A percentile compares a stretch with the other conserved stretches of the same genome.
Conservation (phyloP, 352 stramenopile species). For the Pythium sp. region DNA sequence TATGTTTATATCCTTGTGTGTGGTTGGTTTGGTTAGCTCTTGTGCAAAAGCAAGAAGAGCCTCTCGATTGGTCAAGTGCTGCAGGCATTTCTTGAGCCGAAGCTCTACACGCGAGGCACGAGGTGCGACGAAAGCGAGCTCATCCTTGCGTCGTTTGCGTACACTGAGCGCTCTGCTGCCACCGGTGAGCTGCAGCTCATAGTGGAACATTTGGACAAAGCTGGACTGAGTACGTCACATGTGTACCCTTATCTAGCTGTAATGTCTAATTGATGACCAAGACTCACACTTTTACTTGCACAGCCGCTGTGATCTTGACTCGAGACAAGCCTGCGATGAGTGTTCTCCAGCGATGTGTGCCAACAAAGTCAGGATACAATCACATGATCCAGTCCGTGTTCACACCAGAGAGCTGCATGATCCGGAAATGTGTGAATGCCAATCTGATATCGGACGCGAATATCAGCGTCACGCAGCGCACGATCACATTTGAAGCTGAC, state of each 20-base stretch:
- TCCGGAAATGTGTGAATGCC: slow-evolving; percentile 68
- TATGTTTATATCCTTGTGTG: background rate
- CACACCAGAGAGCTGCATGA: slow-evolving; percentile 48
- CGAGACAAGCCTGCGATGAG: slow-evolving; percentile 55
- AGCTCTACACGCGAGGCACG: slow-evolving; percentile 14
- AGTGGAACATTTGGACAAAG: slow-evolving; percentile 53
- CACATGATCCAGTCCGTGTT: slow-evolving; percentile 63
- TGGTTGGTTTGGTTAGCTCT: slow-evolving; percentile 28
- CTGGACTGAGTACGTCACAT: slow-evolving; percentile 29
- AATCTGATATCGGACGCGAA: slow-evolving; percentile 41
- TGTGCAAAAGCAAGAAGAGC: slow-evolving; percentile 65
- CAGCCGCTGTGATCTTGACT: slow-evolving; percentile 30
- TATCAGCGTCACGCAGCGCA: slow-evolving; percentile 36
- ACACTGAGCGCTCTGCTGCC: slow-evolving; percentile 40
- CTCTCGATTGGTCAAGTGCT: slow-evolving; percentile 42
- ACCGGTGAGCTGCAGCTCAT: slow-evolving; percentile 43
- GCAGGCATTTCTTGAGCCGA: slow-evolving; percentile 42
- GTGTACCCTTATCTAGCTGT: background rate
- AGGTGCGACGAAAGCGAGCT: slow-evolving; percentile 26
- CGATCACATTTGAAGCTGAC: slow-evolving; percentile 57
- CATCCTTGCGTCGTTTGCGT: slow-evolving; percentile 54
- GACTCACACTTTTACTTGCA: background rate
- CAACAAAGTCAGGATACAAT: slow-evolving; percentile 70
- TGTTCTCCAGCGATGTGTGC: slow-evolving; percentile 66
- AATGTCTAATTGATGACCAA: background rate